A percentile compares a stretch with the other conserved stretches of the same genome.
phyloP scores from a whole-genome alignment of 306 rosid species.

The Acacia confusa region DNA sequence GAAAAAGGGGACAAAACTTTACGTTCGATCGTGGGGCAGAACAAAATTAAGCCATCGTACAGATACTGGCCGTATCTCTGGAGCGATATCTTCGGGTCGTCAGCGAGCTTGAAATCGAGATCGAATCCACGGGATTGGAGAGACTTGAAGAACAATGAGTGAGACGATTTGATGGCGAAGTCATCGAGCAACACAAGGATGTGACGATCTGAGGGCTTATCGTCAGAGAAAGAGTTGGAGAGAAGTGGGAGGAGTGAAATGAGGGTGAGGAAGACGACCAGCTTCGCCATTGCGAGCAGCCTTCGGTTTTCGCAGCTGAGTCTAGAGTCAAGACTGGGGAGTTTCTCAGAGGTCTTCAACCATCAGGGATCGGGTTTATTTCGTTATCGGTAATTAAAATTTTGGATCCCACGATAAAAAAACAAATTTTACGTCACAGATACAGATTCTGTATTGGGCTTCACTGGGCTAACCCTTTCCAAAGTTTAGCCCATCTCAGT shows the following conservation, averaged over 20 bases:
- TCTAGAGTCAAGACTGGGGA: not conserved
- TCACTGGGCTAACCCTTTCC: not conserved
- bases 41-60: conserved; percentile 75
- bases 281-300: conserved; percentile 65
- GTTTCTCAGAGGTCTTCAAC: conserved; percentile 21
- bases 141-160: conserved; percentile 78
- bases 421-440: not conserved
- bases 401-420: too few relatives aligned
- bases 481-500: not conserved
- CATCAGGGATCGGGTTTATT: not conserved
- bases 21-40: conserved; percentile 89
- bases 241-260: conserved; percentile 62
- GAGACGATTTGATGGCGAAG: conserved; percentile 81
- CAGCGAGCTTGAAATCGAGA: conserved; percentile 92
- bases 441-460: not conserved
- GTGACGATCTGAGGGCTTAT: conserved; percentile 71
- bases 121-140: conserved; percentile 90
- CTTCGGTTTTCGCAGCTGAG: conserved; percentile 31
- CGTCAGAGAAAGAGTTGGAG: conserved; percentile 66
- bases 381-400: not conserved
- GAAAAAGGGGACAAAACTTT: conserved; percentile 16
- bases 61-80: conserved; percentile 89
- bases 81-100: conserved; percentile 72
- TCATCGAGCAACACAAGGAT: conserved; percentile 87
- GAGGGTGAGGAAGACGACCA: conserved; percentile 48